These are phyloP conservation scores for Globisporangium rhizosaccharum DNA, from an alignment of 352 stramenopile genomes.

Conservation along the genomic window DNA sequence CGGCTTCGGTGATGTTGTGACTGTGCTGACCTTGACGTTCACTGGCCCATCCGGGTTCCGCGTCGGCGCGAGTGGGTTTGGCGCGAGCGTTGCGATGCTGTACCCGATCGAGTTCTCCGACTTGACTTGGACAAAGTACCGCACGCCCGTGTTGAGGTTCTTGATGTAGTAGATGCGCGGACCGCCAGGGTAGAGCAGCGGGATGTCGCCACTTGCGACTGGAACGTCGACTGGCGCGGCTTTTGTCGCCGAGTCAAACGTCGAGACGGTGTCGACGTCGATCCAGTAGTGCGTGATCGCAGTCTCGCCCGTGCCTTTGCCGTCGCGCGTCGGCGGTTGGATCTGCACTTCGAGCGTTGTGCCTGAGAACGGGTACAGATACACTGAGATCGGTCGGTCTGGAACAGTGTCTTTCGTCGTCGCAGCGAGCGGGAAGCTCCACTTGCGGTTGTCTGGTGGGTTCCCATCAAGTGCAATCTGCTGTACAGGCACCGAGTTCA, in stretches of 20 bases:
- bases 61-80: constrained; percentile 49
- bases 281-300: constrained; percentile 60
- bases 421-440: constrained; percentile 72
- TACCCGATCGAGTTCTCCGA: constrained; percentile 62
- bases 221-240: constrained; percentile 33
- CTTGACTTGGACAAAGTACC: constrained; percentile 87
- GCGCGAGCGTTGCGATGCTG: constrained; percentile 55
- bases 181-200: constrained; percentile 53
- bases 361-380: constrained; percentile 48
- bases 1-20: constrained; percentile 31
- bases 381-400: constrained; percentile 53
- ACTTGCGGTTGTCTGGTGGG: constrained; percentile 89
- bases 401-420: constrained; percentile 83
- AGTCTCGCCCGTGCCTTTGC: constrained; percentile 33
- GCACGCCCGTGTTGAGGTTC: constrained; percentile 57
- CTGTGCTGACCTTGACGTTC: constrained; percentile 57
- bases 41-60: constrained; percentile 36
- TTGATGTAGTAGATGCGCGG: constrained; percentile 67
- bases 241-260: constrained; percentile 61
- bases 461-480: constrained; percentile 71
- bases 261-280: constrained; percentile 63
- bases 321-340: constrained; percentile 59
- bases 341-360: constrained; percentile 74
- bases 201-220: constrained; percentile 20
- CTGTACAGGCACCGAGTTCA: constrained; percentile 88